Evolutionary conservation across 805 yeast genomes (phyloP), one percentile per base, ranked within the genome.

Genomic region (Zygoascus tannicola): DNA sequence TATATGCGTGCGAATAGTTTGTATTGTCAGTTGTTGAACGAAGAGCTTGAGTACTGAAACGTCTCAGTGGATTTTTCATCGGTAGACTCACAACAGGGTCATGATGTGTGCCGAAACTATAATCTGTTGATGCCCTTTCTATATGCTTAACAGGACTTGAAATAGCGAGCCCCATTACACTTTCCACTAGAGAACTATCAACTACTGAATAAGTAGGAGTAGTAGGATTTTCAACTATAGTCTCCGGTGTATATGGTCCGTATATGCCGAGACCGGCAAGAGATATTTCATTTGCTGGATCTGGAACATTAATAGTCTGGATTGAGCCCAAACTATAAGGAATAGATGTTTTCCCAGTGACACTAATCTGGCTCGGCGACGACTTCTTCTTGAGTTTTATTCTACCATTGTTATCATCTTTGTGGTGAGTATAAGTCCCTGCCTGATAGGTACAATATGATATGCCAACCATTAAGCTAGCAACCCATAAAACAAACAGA

Each of bases 141-240:
- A n/a, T n/a, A n/a, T n/a, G n/a, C n/a, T n/a, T n/a, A n/a, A n/a
- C n/a, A 8, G 30, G 30, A 12, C 37, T 35, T 14, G 42, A 35
- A 41, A 37, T 85, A 2, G 97, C 97, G 3, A 97, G 97, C 5
- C 90, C 95, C 3, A 90, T 97, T 41, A 90, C 79, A 48, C 92
- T 75, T 64, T 90, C 92, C 43, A 90, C 86, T 54, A 88, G 58
- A 33, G 80, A 68, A 60, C 78, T 81, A 60, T 78, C 82, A 19
- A 71, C 67, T 15, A 63, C 58, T 63, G 60, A 61, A n/a, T 10
- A 23, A 19, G 15, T 35, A 8, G 22, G 16, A 23, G 5, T 8
- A 3, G 35, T 5, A 5, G 3, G 26, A 10, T 21, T 26, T 12
- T 26, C 30, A 8, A 12, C 12, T 8, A 8, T 12, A 7, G 30